Percentiles rank a stretch among this genome's conserved stretches.
Conservation (phyloP, 192 early-diverging fungal genomes). For the Entophlyctis luteolus region DNA sequence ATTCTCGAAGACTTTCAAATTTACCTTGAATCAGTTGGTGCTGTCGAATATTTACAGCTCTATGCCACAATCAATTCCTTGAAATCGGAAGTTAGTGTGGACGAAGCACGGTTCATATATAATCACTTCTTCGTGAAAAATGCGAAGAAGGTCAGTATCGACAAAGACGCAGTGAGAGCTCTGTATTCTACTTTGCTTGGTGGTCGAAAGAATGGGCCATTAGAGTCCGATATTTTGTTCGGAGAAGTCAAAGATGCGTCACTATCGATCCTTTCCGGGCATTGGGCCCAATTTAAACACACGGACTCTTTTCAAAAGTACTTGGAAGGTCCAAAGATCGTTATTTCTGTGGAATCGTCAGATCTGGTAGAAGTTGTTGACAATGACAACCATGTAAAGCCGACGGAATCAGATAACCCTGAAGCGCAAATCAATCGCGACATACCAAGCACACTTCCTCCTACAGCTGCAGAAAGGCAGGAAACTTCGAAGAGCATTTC, state of each 20-base stretch:
- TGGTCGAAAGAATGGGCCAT: background rate
- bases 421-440: too few relatives aligned
- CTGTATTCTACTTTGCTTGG: background rate
- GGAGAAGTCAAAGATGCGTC: background rate
- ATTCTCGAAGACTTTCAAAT: background rate
- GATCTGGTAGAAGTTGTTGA: too few relatives aligned
- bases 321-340: too few relatives aligned
- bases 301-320: background rate
- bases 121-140: background rate
- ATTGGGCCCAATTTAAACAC: background rate
- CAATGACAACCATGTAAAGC: too few relatives aligned
- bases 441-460: too few relatives aligned
- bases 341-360: too few relatives aligned
- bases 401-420: too few relatives aligned
- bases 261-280: background rate
- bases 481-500: too few relatives aligned
- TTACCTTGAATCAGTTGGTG: background rate
- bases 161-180: background rate
- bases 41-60: conserved; percentile 1
- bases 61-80: background rate
- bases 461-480: too few relatives aligned
- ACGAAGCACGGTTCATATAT: background rate
- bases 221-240: too few relatives aligned
- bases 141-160: background rate
- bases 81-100: background rate